A percentile compares a stretch with the other conserved stretches of the same genome.
These are phyloP conservation scores for Colletotrichum endophyticum DNA, from an alignment of 2,329 filamentous ascomycete genomes.

Conservation along the genomic window DNA sequence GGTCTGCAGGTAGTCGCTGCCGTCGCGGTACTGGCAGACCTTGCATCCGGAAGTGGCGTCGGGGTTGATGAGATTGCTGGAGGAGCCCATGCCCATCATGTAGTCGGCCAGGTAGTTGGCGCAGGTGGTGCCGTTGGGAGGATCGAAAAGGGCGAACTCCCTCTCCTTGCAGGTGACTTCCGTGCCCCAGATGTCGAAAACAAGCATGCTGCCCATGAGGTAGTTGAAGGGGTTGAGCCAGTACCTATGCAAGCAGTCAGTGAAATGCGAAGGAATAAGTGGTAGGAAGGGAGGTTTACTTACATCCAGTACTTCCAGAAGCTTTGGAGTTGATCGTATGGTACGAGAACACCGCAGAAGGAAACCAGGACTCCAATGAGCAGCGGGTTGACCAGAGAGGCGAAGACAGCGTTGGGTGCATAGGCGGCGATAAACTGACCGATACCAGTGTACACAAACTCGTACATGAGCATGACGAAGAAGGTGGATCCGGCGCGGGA, in stretches of 20 bases:
- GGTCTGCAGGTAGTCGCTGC: constrained; percentile 63
- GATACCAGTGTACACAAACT: constrained; percentile 65
- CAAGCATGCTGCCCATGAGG: constrained; percentile 60
- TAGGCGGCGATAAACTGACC: constrained; percentile 70
- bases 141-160: constrained; percentile 59
- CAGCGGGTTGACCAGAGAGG: constrained; percentile 61
- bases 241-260: not conserved
- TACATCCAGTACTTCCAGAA: constrained; percentile 70
- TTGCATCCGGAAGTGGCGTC: constrained; percentile 58
- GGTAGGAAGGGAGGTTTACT: not conserved
- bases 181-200: constrained; percentile 53
- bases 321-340: constrained; percentile 62
- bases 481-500: constrained; percentile 55
- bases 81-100: constrained; percentile 48
- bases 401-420: constrained; percentile 65
- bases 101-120: constrained; percentile 61
- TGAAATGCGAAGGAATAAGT: not conserved
- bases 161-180: constrained; percentile 48
- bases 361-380: constrained; percentile 64
- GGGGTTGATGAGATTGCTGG: constrained; percentile 63
- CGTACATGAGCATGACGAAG: constrained; percentile 62
- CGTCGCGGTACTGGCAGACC: constrained; percentile 65
- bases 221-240: constrained; percentile 64
- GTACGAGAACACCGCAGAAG: constrained; percentile 79
- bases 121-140: constrained; percentile 59